These are phyloP conservation scores for Colletotrichum salicis DNA, from an alignment of 2,329 filamentous ascomycete genomes.

Conservation along the genomic window DNA sequence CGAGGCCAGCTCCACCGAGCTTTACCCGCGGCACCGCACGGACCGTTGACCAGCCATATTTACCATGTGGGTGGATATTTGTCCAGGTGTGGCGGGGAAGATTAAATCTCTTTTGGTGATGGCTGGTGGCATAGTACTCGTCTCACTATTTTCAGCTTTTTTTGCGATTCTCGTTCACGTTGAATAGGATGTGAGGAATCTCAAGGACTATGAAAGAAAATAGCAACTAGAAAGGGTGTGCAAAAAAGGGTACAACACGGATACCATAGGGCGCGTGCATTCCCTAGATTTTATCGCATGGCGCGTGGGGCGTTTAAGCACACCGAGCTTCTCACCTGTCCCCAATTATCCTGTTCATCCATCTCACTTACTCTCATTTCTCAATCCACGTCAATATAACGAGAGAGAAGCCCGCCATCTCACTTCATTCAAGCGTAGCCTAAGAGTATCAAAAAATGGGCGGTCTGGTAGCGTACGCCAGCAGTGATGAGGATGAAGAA, in stretches of 20 bases:
- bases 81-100: no score
- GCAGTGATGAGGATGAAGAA: conserved; percentile 62
- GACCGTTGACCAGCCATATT: not conserved
- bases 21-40: not conserved
- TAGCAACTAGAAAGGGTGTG: not conserved
- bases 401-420: not conserved
- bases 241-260: not conserved
- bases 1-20: conserved; percentile 19
- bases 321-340: not conserved
- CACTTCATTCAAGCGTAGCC: conserved; percentile 36
- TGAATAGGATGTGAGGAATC: no score
- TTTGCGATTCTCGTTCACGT: no score
- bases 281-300: not conserved
- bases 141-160: no score
- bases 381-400: not conserved
- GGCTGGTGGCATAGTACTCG: no score
- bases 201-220: no score
- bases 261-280: not conserved
- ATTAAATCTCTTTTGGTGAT: no score
- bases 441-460: conserved; percentile 45
- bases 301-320: not conserved
- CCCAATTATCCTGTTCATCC: not conserved
- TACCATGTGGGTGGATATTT: not conserved
- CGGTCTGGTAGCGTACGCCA: conserved; percentile 61
- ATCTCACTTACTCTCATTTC: not conserved